Evolutionary conservation across 208 protist species (phyloP), one percentile per base, ranked within the genome.

Genomic region (Leishmania major): DNA sequence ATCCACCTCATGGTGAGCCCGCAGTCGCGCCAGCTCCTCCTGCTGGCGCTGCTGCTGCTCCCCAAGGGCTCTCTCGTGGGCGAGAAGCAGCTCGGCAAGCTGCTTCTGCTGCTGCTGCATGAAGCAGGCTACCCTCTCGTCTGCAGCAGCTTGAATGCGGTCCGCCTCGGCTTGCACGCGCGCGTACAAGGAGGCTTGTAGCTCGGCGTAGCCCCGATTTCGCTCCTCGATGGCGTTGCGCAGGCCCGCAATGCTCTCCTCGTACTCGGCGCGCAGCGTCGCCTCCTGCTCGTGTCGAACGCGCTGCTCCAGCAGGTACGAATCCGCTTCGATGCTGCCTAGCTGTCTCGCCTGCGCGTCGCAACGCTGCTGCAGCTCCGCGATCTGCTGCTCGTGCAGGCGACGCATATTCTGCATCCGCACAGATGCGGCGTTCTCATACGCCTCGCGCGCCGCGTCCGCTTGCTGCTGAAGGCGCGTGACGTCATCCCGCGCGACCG

Each of bases 181-280:
- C 11, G 66, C 49, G 72, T 84, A 84, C 73, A 86, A 47, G 10
- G 80, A 82, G 49, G 80, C 77, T 75, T 91, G 85, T 17, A 77
- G 47, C 5, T 69, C 69, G 8, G 82, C 83, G 49, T 78, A 80
- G 28, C 83, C 69, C 13, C 70, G 69, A 19, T 86, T 86, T 31
- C 80, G 84, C 40, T 60, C 80, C 43, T 90, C 84, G 4, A 92
- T 67, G 11, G 84, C 82, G 5, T 15, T 78, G 19, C 85, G 82
- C 66, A 92, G 81, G 3, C n/a, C 37, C 22, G 75, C 57, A 3
- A 92, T 67, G 55, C 82, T 85, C 40, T 74, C 66, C 35, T 88
- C 87, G 60, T 90, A 89, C 62, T 85, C 82, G 3, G 57, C 13
- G n/a, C 88, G 82, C 31, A 90, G 53, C 64, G 75, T 47, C 51